A percentile compares a stretch with the other conserved stretches of the same genome.
These are phyloP conservation scores for Tylopilus vinaceipallidus DNA, from an alignment of 768 basidiomycete genomes.

Conservation along the genomic window DNA sequence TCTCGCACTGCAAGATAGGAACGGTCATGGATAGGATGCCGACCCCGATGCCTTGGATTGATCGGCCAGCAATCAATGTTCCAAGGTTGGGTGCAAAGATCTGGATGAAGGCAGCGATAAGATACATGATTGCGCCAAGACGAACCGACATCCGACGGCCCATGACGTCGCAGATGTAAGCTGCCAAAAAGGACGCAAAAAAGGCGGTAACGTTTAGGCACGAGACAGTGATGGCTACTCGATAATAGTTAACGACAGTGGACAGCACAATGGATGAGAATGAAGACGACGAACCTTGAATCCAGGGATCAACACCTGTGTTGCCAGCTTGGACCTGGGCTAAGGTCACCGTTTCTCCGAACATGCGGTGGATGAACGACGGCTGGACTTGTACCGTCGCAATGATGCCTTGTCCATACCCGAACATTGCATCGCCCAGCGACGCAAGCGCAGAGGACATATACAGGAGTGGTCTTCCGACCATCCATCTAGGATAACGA, in stretches of 20 bases:
- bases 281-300: constrained; percentile 39
- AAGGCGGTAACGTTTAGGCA: constrained; percentile 52
- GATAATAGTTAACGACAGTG: not conserved
- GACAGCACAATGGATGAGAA: not conserved
- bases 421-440: constrained; percentile 57
- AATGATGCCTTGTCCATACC: constrained; percentile 53
- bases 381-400: constrained; percentile 52
- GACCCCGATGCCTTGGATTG: constrained; percentile 48
- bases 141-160: constrained; percentile 51
- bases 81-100: constrained; percentile 46
- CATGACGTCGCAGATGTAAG: constrained; percentile 49
- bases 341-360: constrained; percentile 43
- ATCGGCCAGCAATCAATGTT: constrained; percentile 40
- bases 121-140: constrained; percentile 47
- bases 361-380: constrained; percentile 49
- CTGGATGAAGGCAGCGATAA: constrained; percentile 49
- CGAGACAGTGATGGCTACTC: constrained; percentile 48
- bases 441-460: constrained; percentile 52
- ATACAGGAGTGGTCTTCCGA: constrained; percentile 47
- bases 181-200: constrained; percentile 42
- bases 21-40: constrained; percentile 53
- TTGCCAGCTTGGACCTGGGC: constrained; percentile 41
- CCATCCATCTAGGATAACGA: constrained; percentile 53
- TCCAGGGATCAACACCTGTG: constrained; percentile 45
- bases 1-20: constrained; percentile 48